A percentile compares a stretch with the other conserved stretches of the same genome.
These are phyloP conservation scores for Tuber magnatum DNA, from an alignment of 495 filamentous ascomycete genomes.

Conservation along the genomic window DNA sequence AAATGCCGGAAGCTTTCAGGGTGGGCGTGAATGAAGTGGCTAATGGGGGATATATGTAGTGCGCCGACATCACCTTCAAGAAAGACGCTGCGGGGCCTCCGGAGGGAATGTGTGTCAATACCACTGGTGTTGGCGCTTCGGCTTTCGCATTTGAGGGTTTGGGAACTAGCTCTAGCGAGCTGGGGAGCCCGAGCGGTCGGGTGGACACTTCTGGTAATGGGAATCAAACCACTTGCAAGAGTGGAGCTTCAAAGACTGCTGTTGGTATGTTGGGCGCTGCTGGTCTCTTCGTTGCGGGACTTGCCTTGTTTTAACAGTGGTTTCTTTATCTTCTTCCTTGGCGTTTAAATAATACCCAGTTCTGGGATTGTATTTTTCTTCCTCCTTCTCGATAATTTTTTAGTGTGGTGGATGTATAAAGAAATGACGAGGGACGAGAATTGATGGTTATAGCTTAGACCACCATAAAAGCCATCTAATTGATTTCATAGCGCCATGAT, in stretches of 20 bases:
- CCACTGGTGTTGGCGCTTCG: constrained; percentile 40
- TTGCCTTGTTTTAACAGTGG: background rate
- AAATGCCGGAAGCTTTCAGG: background rate
- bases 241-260: background rate
- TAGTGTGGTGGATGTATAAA: background rate
- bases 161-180: background rate
- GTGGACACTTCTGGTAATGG: background rate
- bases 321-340: background rate
- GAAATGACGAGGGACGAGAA: background rate
- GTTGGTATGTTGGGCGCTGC: background rate
- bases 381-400: background rate
- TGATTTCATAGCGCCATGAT: background rate
- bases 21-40: constrained; percentile 17
- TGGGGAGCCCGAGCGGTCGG: background rate
- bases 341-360: background rate
- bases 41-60: constrained; percentile 44
- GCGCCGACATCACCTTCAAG: constrained; percentile 57
- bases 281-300: background rate
- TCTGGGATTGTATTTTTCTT: background rate
- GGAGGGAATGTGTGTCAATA: constrained; percentile 47
- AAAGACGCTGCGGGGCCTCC: constrained; percentile 40
- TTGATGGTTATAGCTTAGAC: background rate
- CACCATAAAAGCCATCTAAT: background rate
- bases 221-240: background rate
- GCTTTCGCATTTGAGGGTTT: constrained; percentile 23